Evolutionary conservation across 805 yeast species (phyloP).

Genomic region (Ogataea naganishii): DNA sequence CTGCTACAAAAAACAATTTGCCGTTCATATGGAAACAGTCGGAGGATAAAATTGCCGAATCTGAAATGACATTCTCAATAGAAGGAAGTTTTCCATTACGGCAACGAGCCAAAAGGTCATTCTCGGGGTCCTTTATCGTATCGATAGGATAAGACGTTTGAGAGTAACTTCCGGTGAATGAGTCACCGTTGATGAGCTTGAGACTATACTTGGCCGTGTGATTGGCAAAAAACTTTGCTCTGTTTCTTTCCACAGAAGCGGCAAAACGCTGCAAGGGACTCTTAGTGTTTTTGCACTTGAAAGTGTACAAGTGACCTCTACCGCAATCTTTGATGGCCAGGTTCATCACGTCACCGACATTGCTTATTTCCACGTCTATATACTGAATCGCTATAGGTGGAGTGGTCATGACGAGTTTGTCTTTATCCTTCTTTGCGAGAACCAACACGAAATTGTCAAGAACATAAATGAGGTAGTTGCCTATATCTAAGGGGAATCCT

Average conservation of each 20-base stretch:
- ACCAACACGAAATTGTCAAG: slow-evolving; percentile 25
- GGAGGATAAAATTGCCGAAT: slow-evolving; percentile 6
- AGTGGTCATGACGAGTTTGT: slow-evolving; percentile 11
- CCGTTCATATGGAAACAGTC: slow-evolving; percentile 35
- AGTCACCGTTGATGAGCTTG: slow-evolving; percentile 13
- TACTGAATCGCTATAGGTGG: slow-evolving; percentile 23
- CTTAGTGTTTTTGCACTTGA: neutral
- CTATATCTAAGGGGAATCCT: slow-evolving; percentile 19
- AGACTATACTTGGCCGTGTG: slow-evolving; percentile 11
- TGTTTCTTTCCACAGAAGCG: slow-evolving; percentile 11
- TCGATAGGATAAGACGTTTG: too few relatives aligned
- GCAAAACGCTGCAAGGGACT: slow-evolving; percentile 8
- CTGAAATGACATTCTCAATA: neutral
- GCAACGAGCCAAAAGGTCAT: slow-evolving; percentile 1
- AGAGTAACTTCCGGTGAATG: slow-evolving; percentile 6
- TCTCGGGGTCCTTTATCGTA: neutral
- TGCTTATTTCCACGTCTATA: slow-evolving; percentile 6
- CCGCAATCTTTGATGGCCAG: slow-evolving; percentile 16
- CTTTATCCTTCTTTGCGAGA: slow-evolving; percentile 12
- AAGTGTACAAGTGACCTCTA: slow-evolving; percentile 8
- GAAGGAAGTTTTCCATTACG: too few relatives aligned
- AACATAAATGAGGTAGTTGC: slow-evolving; percentile 32
- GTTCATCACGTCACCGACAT: slow-evolving; percentile 10
- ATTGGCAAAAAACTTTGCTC: slow-evolving; percentile 12
- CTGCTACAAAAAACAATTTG: slow-evolving; percentile 42